These are phyloP conservation scores for Fusarium sp. DNA, from an alignment of 2,329 filamentous ascomycete species.

Conservation along the genomic window DNA sequence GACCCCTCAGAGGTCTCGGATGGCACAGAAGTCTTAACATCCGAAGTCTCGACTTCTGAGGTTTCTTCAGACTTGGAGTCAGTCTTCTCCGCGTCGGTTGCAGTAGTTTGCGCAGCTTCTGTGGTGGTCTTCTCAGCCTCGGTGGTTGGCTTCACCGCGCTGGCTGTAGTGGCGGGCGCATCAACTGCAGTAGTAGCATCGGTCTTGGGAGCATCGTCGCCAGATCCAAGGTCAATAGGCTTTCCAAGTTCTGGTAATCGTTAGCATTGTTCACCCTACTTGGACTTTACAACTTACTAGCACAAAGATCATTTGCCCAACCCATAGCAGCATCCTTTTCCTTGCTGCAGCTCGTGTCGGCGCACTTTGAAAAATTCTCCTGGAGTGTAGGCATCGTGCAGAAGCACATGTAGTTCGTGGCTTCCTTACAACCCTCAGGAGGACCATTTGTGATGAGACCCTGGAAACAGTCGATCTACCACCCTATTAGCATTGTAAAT, in stretches of 20 bases:
- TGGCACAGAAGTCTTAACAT: neutral
- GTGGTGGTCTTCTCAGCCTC: neutral
- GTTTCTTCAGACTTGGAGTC: neutral
- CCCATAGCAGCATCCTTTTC: slow-evolving; percentile 24
- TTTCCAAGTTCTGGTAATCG: slow-evolving; percentile 14
- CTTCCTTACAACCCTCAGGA: slow-evolving; percentile 45
- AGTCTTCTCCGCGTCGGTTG: neutral
- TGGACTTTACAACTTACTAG: neutral
- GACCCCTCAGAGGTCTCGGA: neutral
- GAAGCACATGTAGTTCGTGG: slow-evolving; percentile 49
- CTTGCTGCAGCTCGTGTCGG: slow-evolving; percentile 17
- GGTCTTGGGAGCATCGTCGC: slow-evolving; percentile 5
- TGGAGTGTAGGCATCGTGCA: slow-evolving; percentile 44
- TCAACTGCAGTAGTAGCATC: neutral
- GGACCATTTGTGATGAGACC: slow-evolving; percentile 45
- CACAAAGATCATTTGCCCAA: slow-evolving; percentile 51
- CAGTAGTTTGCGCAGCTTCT: neutral
- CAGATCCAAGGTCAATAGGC: slow-evolving; percentile 20
- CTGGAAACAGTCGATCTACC: slow-evolving; percentile 46
- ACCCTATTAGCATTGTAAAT: neutral
- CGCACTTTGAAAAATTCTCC: slow-evolving; percentile 42
- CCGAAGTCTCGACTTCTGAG: neutral
- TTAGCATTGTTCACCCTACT: neutral
- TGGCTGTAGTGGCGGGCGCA: neutral
- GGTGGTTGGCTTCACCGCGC: slow-evolving; percentile 1